A percentile compares a stretch with the other conserved stretches of the same genome.
phyloP scores from a whole-genome alignment of 306 rosid genomes.

The Rosa multiflora region DNA sequence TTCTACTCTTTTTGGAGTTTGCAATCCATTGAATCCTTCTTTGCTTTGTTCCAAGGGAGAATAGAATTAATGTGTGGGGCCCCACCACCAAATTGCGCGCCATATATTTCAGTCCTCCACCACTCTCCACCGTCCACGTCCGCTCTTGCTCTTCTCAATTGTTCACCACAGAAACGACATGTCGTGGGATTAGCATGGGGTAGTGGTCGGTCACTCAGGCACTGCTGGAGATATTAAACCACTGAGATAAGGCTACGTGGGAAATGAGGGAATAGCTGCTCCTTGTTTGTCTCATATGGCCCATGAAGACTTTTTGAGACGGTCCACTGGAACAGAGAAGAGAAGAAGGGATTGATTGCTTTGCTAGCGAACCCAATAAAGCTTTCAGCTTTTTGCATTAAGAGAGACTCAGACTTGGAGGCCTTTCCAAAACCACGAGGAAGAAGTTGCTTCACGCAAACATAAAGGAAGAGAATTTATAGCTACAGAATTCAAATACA shows the following conservation, averaged over 20 bases:
- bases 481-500: neutral
- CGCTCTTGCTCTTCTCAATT: neutral
- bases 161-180: constrained; percentile 3
- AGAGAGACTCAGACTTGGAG: constrained; percentile 12
- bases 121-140: constrained; percentile 40
- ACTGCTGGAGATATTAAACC: constrained; percentile 20
- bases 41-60: constrained; percentile 15
- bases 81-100: constrained; percentile 8
- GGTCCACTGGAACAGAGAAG: constrained; percentile 12
- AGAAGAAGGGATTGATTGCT: neutral
- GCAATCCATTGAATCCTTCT: neutral
- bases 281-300: constrained; percentile 5
- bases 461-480: constrained; percentile 10
- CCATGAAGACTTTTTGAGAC: constrained; percentile 11
- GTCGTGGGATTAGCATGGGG: neutral
- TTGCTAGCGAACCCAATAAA: constrained; percentile 24
- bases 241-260: constrained; percentile 34
- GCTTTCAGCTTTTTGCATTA: constrained; percentile 31
- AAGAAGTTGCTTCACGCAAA: constrained; percentile 37
- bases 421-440: constrained; percentile 24
- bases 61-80: neutral
- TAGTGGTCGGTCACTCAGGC: neutral
- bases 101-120: neutral
- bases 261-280: constrained; percentile 18
- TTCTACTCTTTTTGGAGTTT: neutral